A percentile compares a stretch with the other conserved stretches of the same genome.
Conservation (phyloP, 2,329 filamentous ascomycete species). For the Aspergillus sp. region DNA sequence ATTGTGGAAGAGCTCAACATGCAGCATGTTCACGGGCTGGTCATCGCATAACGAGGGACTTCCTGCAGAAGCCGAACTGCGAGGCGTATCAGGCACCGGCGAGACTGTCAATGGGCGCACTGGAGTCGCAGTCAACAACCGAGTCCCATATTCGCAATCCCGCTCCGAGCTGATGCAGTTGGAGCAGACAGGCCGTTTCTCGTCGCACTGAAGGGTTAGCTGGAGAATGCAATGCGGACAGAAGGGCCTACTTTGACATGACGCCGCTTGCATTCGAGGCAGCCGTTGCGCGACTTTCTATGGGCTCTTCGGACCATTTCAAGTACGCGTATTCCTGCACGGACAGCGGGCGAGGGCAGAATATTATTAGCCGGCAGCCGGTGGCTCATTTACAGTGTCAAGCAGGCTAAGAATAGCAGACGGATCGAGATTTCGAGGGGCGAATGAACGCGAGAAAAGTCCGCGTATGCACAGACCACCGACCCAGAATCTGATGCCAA, state of each 20-base stretch:
- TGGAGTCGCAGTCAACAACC: neutral
- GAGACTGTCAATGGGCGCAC: too few species aligned
- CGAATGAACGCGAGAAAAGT: neutral
- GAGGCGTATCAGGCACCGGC: too few species aligned
- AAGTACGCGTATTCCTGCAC: constrained; percentile 4
- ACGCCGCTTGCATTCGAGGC: constrained; percentile 38
- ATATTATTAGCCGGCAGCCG: neutral
- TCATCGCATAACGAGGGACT: neutral
- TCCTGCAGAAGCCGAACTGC: too few species aligned
- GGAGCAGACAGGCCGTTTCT: constrained; percentile 31
- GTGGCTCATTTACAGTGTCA: too few species aligned
- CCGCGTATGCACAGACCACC: constrained; percentile 23
- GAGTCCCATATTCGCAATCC: constrained; percentile 16
- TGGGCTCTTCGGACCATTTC: constrained; percentile 29
- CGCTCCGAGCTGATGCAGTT: constrained; percentile 30
- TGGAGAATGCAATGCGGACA: neutral
- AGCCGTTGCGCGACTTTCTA: constrained; percentile 41
- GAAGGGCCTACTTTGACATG: constrained; percentile 35
- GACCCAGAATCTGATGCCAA: neutral
- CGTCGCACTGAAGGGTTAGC: constrained; percentile 30
- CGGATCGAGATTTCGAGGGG: too few species aligned
- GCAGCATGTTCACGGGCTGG: constrained; percentile 27
- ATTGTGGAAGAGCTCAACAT: constrained; percentile 31
- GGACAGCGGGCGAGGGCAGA: neutral
- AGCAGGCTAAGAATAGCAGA: neutral